Percentiles rank a stretch among this genome's conserved stretches.
Conservation (phyloP, 2,329 filamentous ascomycete genomes). For the Penicillium freii region DNA sequence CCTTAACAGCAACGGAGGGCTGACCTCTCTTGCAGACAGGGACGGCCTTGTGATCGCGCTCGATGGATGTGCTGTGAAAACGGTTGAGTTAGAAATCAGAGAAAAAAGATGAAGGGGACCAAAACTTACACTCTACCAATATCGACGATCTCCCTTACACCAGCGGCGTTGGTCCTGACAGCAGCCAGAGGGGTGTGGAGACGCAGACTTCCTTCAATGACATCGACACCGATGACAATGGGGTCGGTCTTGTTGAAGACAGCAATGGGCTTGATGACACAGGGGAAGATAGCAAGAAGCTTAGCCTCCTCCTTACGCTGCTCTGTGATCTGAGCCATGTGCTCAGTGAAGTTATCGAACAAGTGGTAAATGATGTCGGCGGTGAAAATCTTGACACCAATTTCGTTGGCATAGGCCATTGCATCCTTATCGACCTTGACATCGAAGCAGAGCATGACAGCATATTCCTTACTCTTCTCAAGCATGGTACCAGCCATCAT, state of each 20-base stretch:
- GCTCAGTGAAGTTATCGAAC: constrained; percentile 93
- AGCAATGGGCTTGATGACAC: constrained; percentile 81
- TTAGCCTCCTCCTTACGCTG: constrained; percentile 97
- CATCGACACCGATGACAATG: constrained; percentile 93
- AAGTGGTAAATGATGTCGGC: constrained; percentile 99
- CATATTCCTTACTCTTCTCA: constrained; percentile 90
- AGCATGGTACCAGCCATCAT: constrained; percentile 93
- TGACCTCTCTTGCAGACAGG: constrained; percentile 90
- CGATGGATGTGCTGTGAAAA: constrained; percentile 75
- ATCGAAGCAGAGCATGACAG: constrained; percentile 99
- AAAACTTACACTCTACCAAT: constrained; percentile 86
- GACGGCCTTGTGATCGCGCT: constrained; percentile 96
- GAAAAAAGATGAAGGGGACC: background rate
- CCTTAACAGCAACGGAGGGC: constrained; percentile 96
- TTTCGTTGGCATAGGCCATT: constrained; percentile 82
- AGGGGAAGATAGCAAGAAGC: constrained; percentile 94
- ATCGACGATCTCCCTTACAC: constrained; percentile 76
- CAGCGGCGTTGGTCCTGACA: constrained; percentile 76
- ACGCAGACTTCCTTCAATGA: constrained; percentile 81
- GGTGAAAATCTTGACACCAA: constrained; percentile 96
- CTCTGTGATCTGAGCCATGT: constrained; percentile 83
- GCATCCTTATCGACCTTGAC: constrained; percentile 99
- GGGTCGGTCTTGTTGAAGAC: constrained; percentile 98
- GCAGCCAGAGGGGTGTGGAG: constrained; percentile 87
- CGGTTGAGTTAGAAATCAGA: constrained; percentile 16